These are phyloP conservation scores for Trametes coccinea DNA, from an alignment of 768 basidiomycete genomes.

Conservation along the genomic window DNA sequence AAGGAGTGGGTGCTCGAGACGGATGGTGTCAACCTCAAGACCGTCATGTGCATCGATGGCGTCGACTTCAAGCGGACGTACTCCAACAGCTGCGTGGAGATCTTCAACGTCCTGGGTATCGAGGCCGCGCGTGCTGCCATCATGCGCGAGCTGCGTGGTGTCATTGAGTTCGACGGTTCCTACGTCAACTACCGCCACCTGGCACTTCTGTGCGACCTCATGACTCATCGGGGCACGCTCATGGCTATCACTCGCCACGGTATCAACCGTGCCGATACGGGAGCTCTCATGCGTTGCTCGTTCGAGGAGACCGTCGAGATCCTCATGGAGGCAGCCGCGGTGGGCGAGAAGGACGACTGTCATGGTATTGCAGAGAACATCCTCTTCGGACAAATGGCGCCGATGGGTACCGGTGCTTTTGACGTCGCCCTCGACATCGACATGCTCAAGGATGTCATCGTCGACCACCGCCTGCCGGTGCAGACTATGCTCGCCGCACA, in stretches of 20 bases:
- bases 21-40: slow-evolving; percentile 93
- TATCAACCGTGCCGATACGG: slow-evolving; percentile 99
- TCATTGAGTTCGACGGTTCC: slow-evolving; percentile 99
- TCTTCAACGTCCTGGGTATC: slow-evolving; percentile 93
- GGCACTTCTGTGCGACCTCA: slow-evolving; percentile 93
- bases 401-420: slow-evolving; percentile 97
- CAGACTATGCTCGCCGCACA: slow-evolving; percentile 74
- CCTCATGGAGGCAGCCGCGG: slow-evolving; percentile 96
- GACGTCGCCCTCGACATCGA: slow-evolving; percentile 96
- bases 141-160: slow-evolving; percentile 89
- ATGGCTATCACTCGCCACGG: slow-evolving; percentile 99
- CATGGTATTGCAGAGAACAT: slow-evolving; percentile 99
- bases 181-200: slow-evolving; percentile 99
- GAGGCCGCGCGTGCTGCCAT: slow-evolving; percentile 95
- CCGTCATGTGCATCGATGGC: slow-evolving; percentile 93
- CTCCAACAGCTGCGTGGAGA: slow-evolving; percentile 95
- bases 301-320: slow-evolving; percentile 99
- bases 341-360: slow-evolving; percentile 98
- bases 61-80: slow-evolving; percentile 93
- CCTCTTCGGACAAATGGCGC: slow-evolving; percentile 99
- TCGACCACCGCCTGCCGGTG: slow-evolving; percentile 91
- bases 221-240: slow-evolving; percentile 92
- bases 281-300: slow-evolving; percentile 96
- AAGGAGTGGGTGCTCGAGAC: slow-evolving; percentile 98
- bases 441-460: slow-evolving; percentile 97